Evolutionary conservation across 2,329 filamentous ascomycete genomes (phyloP).

Genomic region (Botrytis paeoniae): DNA sequence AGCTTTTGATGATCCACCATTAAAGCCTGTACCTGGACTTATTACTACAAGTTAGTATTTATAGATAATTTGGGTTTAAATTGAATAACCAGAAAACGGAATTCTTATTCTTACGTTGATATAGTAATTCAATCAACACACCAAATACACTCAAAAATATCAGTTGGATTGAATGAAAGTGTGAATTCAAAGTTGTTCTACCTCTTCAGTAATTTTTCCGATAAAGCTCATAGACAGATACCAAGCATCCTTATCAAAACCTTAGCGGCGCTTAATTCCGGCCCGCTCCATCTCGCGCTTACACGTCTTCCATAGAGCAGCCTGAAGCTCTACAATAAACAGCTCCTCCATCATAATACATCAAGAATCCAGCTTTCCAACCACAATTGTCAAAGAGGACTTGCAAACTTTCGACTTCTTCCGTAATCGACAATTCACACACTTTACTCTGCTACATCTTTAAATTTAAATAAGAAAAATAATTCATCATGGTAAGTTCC

Average conservation of each 20-base stretch:
- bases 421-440: neutral
- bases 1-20: constrained; percentile 6
- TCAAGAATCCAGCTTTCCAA: neutral
- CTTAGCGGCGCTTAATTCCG: constrained; percentile 18
- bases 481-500: constrained; percentile 6
- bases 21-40: neutral
- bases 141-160: neutral
- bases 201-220: neutral
- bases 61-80: neutral
- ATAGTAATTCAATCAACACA: neutral
- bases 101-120: neutral
- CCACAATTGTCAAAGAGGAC: neutral
- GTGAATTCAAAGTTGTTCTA: neutral
- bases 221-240: neutral
- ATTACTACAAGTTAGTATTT: neutral
- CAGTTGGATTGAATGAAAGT: neutral
- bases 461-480: neutral
- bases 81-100: neutral
- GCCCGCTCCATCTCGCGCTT: constrained; percentile 9
- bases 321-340: constrained; percentile 16
- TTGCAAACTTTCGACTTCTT: neutral
- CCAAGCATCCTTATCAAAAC: neutral
- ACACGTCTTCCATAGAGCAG: constrained; percentile 10
- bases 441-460: neutral
- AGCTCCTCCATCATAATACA: neutral